phyloP scores from a whole-genome alignment of 805 yeast genomes.

The Wickerhamiella sergipiensis region DNA sequence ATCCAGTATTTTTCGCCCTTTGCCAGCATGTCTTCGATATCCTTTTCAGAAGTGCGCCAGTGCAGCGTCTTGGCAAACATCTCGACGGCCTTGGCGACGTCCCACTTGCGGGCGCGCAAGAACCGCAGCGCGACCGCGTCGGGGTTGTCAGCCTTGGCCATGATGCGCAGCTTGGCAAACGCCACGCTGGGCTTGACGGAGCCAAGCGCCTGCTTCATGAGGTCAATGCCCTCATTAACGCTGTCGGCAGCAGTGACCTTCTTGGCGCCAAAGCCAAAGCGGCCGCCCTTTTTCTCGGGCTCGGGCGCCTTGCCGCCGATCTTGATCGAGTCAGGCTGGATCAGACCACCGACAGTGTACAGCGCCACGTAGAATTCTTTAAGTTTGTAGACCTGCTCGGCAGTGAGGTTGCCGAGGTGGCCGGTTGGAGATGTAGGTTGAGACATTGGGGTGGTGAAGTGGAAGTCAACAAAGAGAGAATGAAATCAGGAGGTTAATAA shows the following conservation, averaged over 20 bases:
- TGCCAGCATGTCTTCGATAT: conserved; percentile 46
- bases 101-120: conserved; percentile 79
- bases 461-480: background rate
- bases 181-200: conserved; percentile 39
- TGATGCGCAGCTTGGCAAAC: conserved; percentile 40
- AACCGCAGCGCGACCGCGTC: conserved; percentile 69
- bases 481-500: background rate
- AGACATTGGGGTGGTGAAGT: background rate
- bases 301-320: conserved; percentile 17
- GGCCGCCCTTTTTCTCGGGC: conserved; percentile 18
- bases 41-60: conserved; percentile 57
- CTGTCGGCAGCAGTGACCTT: conserved; percentile 9
- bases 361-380: conserved; percentile 28
- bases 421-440: conserved; percentile 18
- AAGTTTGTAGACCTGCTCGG: conserved; percentile 26
- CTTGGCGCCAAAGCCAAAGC: conserved; percentile 19
- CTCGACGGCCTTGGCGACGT: conserved; percentile 46
- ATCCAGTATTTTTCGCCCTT: conserved; percentile 60
- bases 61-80: conserved; percentile 63
- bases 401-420: conserved; percentile 25
- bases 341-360: conserved; percentile 16
- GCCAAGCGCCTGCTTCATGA: conserved; percentile 36
- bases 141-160: conserved; percentile 63
- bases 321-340: conserved; percentile 17
- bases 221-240: conserved; percentile 16